A percentile compares a stretch with the other conserved stretches of the same genome.
These are phyloP conservation scores for Rhizoclosmatium globosum DNA, from an alignment of 192 early-diverging fungal genomes.

Conservation along the genomic window DNA sequence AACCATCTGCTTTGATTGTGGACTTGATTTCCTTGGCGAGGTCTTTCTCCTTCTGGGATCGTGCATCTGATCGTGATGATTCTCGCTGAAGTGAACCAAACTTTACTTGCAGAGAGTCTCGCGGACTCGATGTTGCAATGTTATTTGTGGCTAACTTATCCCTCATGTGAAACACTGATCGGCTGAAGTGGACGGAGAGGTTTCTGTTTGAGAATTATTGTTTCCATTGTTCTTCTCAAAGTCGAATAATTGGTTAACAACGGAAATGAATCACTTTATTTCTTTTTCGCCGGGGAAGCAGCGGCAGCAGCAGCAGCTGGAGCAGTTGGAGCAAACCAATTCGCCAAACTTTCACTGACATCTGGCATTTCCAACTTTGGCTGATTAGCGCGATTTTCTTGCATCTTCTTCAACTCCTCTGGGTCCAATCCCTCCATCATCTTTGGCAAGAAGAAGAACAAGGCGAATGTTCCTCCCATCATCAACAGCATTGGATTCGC, in stretches of 20 bases:
- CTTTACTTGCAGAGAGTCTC: neutral
- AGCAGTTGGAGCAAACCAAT: slow-evolving; percentile 51
- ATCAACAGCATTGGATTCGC: slow-evolving; percentile 76
- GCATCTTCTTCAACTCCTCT: slow-evolving; percentile 58
- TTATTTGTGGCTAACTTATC: neutral
- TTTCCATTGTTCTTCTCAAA: neutral
- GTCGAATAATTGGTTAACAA: neutral
- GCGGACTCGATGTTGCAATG: neutral
- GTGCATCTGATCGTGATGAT: neutral
- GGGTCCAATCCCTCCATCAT: slow-evolving; percentile 68
- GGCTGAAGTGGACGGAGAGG: no score
- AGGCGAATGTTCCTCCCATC: slow-evolving; percentile 63
- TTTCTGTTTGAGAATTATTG: neutral
- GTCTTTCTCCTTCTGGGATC: slow-evolving; percentile 30
- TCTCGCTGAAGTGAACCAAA: no score
- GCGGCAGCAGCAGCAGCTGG: slow-evolving; percentile 17
- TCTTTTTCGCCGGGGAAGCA: slow-evolving; percentile 22
- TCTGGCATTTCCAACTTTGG: slow-evolving; percentile 52
- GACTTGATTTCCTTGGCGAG: slow-evolving; percentile 24
- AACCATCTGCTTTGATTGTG: slow-evolving; percentile 11
- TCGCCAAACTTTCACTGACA: slow-evolving; percentile 48
- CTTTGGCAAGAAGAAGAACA: slow-evolving; percentile 72
- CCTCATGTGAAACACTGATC: no score
- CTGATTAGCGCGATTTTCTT: slow-evolving; percentile 40
- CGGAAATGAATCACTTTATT: neutral